Conservation (phyloP, 1,139 yeast species). For the Pneumocystis carinii region DNA sequence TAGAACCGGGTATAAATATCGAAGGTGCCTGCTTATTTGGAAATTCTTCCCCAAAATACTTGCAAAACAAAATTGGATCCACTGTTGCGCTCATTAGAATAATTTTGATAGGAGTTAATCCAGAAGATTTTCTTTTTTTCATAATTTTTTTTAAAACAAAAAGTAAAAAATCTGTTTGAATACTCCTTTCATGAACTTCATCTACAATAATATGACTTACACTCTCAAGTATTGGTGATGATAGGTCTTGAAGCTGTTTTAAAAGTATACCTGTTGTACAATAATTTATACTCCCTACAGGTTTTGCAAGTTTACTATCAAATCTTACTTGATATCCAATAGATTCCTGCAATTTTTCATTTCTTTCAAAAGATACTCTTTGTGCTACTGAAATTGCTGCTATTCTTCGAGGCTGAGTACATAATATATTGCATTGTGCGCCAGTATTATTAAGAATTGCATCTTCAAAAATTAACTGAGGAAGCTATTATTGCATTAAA, state of each 20-base stretch:
- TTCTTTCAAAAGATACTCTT: constrained; percentile 45
- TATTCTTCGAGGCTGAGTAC: constrained; percentile 63
- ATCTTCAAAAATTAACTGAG: constrained; percentile 57
- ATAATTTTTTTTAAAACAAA: constrained; percentile 45
- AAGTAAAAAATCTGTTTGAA: constrained; percentile 61
- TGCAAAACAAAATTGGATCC: constrained; percentile 41
- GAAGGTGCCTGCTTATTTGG: constrained; percentile 28
- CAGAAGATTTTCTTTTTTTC: constrained; percentile 28
- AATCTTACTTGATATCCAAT: constrained; percentile 75
- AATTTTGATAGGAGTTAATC: constrained; percentile 35
- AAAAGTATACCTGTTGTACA: constrained; percentile 72
- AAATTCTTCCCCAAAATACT: constrained; percentile 33
- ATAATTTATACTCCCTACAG: constrained; percentile 51
- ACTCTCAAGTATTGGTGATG: constrained; percentile 32
- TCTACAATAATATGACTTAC: constrained; percentile 56
- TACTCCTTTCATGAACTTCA: constrained; percentile 76
- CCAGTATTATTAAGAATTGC: constrained; percentile 48
- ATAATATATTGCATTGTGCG: constrained; percentile 41
- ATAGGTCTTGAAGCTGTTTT: constrained; percentile 38
- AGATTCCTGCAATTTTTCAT: constrained; percentile 40
- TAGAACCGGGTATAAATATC: constrained; percentile 65
- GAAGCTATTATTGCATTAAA: constrained; percentile 54
- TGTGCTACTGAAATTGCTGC: constrained; percentile 59
- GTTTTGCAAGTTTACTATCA: constrained; percentile 47
- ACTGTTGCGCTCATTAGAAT: constrained; percentile 77